Evolutionary conservation across 148 eudicot genomes (phyloP).

Genomic region (Cornus florida): DNA sequence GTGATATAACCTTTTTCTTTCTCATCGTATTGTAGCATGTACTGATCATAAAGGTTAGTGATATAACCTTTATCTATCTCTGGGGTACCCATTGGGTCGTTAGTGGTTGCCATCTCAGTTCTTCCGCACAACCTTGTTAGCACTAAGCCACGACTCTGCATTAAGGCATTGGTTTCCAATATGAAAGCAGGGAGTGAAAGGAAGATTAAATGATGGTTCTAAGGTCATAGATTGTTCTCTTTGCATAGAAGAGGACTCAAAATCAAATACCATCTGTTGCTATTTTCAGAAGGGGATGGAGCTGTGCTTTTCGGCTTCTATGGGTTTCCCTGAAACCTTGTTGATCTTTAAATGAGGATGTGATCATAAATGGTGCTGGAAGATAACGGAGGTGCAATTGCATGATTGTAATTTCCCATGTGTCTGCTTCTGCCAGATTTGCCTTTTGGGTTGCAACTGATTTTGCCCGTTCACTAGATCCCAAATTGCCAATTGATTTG

Average conservation of each 20-base stretch:
- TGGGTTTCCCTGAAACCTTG: neutral
- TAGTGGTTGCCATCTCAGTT: slow-evolving; percentile 63
- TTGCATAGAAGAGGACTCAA: neutral
- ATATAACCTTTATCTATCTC: slow-evolving; percentile 48
- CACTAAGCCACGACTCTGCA: slow-evolving; percentile 59
- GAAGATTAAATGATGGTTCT: slow-evolving; percentile 3
- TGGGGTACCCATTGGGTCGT: slow-evolving; percentile 47
- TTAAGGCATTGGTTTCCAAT: slow-evolving; percentile 55
- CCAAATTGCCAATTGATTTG: neutral
- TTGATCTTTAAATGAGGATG: neutral
- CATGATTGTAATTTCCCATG: too few relatives aligned
- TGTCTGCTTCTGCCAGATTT: neutral
- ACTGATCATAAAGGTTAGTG: slow-evolving; percentile 18
- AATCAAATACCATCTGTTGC: neutral
- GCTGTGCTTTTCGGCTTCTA: neutral
- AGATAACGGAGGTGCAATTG: neutral
- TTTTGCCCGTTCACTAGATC: neutral
- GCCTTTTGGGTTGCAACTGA: neutral
- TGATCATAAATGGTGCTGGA: neutral
- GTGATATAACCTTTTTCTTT: neutral
- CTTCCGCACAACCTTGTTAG: slow-evolving; percentile 60
- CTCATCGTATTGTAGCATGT: neutral
- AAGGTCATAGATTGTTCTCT: too few relatives aligned
- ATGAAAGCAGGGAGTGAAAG: slow-evolving; percentile 33
- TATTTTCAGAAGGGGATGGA: neutral